Evolutionary conservation across 2,329 filamentous ascomycete species (phyloP), one percentile per base, ranked within the genome.

Genomic region (Hymenoscyphus occultus): DNA sequence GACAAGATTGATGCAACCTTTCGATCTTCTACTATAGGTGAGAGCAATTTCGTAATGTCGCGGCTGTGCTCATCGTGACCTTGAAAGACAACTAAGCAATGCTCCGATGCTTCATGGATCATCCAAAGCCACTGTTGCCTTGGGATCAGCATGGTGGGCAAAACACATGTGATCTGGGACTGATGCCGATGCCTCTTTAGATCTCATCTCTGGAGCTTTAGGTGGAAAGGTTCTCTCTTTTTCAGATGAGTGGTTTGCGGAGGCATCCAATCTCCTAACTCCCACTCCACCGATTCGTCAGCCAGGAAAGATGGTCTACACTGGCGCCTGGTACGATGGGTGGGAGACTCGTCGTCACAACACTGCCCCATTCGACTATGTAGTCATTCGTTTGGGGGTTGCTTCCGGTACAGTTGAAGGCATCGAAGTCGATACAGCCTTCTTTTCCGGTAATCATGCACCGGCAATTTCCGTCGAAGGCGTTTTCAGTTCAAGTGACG

Each of bases 371-470:
- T 89, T 89, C 71, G 87, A 90, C 79, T 90, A 86, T 82, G 87
- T 87, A 22, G 80, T 89, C 66, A 82, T 90, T 67, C 83, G 86
- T 63, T 80, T 90, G 5, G 87, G 87, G 59, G 87, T 90, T 45
- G 84, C 89, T 10, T 91, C 88, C 1, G 91, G 90, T 58, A 88
- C 82, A 16, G 84, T 94, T 35, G 83, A 85, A 66, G 91, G 91
- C 16, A 80, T 93, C 59, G 91, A 94, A 78, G 83, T 94, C 68
- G 90, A 94, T 78, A 94, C 91, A 2, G 86, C 90, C 60, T 91
- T 88, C 80, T 95, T 94, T 82, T 87, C 84, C 66, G 91, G 91
- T 66, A 94, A 94, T 78, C 89, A 94, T 74, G 91, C 91, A 6
- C 91, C 91, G 0, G 89, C 88, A 69, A 86, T 93, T 73, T 91